Base-by-base conservation (phyloP, 148 eudicot species). In the Camellia japonica region DNA sequence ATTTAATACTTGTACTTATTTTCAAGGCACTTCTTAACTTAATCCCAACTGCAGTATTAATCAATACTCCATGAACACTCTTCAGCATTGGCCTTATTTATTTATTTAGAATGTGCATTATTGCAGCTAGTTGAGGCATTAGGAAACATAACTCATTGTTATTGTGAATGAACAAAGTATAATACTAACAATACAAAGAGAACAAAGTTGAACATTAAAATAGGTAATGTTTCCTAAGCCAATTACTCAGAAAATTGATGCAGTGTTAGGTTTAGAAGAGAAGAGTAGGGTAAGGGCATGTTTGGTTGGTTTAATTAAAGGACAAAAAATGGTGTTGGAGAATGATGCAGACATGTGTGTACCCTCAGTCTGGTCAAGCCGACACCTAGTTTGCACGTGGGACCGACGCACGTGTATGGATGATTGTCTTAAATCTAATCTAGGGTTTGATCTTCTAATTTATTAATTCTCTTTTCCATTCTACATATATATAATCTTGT, bases 341-440 rank as follows among this genome's bases (percentile, higher is more conserved):
- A 75, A 75, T 42, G 67, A 75, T 60, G 78, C 67, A 43, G 78
- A 75, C 78, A 41, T 38, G 38, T 75, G 78, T 75, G 12, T 15
- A 15, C 44, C 30, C 55, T 2, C 14, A 4, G 61, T 6, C 65
- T n/a, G 68, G 78, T 75, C 78, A 75, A 75, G 78, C 78, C 78
- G 68, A 75, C 78, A 75, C 38, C 4, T 38, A 63, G 78, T 61
- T 75, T 60, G 78, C 68, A 75, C 78, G 78, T 75, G 78, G 78
- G 78, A 55, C 78, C 78, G 18, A 60, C 30, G 68, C 78, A 75
- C 78, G 78, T 60, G 78, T 61, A 14, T 61, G 68, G 54, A 61
- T 75, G 68, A 75, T 73, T 73, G 76, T 68, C 65, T 14, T 60
- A 2, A 43, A 46, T 61, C 41, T 43, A 44, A 30, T 30, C 38